phyloP scores from a whole-genome alignment of 306 rosid genomes.

The Lathyrus oleraceus region DNA sequence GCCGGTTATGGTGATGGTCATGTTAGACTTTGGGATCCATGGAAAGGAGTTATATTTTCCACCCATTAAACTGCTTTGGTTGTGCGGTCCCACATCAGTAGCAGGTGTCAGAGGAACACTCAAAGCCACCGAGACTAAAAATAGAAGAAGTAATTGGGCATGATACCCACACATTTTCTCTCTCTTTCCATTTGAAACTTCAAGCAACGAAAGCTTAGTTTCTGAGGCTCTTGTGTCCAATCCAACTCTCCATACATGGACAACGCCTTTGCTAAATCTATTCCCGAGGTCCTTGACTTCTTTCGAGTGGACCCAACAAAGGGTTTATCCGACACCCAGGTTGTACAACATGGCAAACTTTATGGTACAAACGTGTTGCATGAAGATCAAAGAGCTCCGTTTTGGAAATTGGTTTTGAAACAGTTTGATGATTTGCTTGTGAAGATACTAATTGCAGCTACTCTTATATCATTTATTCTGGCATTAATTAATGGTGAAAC shows the following conservation, averaged over 20 bases:
- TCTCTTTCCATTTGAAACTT: constrained; percentile 17
- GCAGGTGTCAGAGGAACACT: constrained; percentile 2
- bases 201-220: no score
- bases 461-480: constrained; percentile 77
- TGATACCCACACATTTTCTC: constrained; percentile 26
- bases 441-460: constrained; percentile 85
- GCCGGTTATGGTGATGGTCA: no score
- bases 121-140: constrained; percentile 10
- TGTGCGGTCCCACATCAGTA: not conserved
- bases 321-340: constrained; percentile 83
- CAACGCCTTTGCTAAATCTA: no score
- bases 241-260: no score
- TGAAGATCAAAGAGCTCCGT: constrained; percentile 91
- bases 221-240: no score
- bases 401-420: constrained; percentile 92
- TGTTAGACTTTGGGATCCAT: no score
- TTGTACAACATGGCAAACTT: constrained; percentile 64
- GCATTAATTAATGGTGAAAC: constrained; percentile 93
- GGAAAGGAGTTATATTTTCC: no score
- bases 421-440: no score
- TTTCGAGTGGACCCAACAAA: no score
- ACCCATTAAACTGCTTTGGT: no score
- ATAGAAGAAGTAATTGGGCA: constrained; percentile 1
- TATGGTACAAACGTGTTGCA: constrained; percentile 76
- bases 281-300: no score